Conservation (phyloP, 148 eudicot species). For the Chenopodium suecicum region DNA sequence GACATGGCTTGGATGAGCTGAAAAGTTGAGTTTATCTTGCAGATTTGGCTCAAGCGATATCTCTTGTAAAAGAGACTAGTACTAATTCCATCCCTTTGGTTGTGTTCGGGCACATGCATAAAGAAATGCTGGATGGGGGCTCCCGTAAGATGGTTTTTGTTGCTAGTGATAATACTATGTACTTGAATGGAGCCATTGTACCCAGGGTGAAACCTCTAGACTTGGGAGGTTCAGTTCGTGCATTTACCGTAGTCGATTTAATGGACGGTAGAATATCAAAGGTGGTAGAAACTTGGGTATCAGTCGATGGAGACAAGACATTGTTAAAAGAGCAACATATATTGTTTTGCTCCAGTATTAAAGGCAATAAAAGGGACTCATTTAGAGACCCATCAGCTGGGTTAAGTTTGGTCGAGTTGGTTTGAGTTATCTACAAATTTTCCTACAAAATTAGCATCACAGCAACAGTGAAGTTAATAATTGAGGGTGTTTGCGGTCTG, state of each 20-base stretch:
- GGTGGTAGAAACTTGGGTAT: conserved; percentile 18
- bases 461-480: too few relatives aligned
- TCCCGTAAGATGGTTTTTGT: conserved; percentile 65
- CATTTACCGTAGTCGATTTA: conserved; percentile 14
- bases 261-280: conserved; percentile 9
- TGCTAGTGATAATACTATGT: conserved; percentile 51
- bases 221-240: conserved; percentile 14
- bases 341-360: neutral
- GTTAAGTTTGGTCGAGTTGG: too few relatives aligned
- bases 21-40: conserved; percentile 24
- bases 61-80: conserved; percentile 47
- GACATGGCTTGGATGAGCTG: neutral
- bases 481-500: too few relatives aligned
- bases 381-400: too few relatives aligned
- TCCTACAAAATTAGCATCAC: too few relatives aligned
- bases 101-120: conserved; percentile 95
- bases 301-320: neutral
- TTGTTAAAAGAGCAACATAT: conserved; percentile 10
- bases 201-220: conserved; percentile 16
- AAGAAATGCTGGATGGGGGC: conserved; percentile 55
- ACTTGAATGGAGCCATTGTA: conserved; percentile 18
- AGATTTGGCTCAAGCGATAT: conserved; percentile 70
- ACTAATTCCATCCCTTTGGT: conserved; percentile 56
- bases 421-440: too few relatives aligned
- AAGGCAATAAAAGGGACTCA: neutral